These are phyloP conservation scores for Coniferiporia sulphurascens DNA, from an alignment of 1,284 basidiomycete genomes.

Conservation along the genomic window DNA sequence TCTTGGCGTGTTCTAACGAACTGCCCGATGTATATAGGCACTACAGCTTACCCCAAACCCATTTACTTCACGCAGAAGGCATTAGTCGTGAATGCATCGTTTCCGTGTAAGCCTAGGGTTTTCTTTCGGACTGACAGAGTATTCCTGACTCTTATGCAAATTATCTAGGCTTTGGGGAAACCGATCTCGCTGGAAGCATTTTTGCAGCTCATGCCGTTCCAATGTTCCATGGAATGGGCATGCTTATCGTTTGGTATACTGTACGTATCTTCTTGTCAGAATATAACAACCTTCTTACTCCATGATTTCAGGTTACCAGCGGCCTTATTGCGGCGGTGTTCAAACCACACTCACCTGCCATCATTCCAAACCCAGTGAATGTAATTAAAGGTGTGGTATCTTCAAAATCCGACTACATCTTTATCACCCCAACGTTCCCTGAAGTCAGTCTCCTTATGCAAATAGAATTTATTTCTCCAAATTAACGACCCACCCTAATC, in stretches of 20 bases:
- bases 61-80: slow-evolving; percentile 10
- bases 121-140: neutral
- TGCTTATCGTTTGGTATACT: neutral
- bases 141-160: too few species aligned
- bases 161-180: slow-evolving; percentile 5
- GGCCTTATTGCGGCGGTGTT: slow-evolving; percentile 13
- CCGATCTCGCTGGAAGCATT: slow-evolving; percentile 10
- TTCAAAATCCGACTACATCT: slow-evolving; percentile 7
- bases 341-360: slow-evolving; percentile 12
- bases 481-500: neutral
- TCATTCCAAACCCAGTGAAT: slow-evolving; percentile 18
- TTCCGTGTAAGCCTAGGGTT: slow-evolving; percentile 3
- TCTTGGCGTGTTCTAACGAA: neutral
- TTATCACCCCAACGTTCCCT: slow-evolving; percentile 12
- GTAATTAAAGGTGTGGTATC: neutral
- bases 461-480: neutral
- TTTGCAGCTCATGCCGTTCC: slow-evolving; percentile 13
- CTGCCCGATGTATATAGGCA: slow-evolving; percentile 10
- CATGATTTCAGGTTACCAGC: slow-evolving; percentile 1
- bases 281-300: neutral
- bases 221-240: slow-evolving; percentile 19
- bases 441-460: slow-evolving; percentile 12
- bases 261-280: neutral
- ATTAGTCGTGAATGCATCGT: neutral
- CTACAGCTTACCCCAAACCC: slow-evolving; percentile 18